Evolutionary conservation across 2,329 filamentous ascomycete species (phyloP).

Genomic region (Raffaelea arxii): DNA sequence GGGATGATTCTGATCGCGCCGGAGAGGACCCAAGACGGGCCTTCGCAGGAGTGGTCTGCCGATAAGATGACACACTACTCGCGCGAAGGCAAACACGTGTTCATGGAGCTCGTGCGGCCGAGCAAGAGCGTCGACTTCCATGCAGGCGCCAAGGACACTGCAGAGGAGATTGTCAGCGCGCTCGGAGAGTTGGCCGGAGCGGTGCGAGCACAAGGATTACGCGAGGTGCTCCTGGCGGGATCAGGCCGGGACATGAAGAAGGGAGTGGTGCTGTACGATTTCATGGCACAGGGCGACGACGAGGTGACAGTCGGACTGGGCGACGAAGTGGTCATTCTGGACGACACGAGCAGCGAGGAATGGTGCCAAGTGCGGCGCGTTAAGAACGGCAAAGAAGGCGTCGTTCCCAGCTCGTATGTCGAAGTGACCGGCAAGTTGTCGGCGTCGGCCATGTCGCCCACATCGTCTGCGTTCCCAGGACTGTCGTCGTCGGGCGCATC

Average conservation of each 20-base stretch:
- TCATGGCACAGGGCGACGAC: constrained; percentile 91
- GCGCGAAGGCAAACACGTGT: constrained; percentile 95
- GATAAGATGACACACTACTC: constrained; percentile 97
- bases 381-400: constrained; percentile 89
- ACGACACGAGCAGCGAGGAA: constrained; percentile 87
- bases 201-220: constrained; percentile 69
- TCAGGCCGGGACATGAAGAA: constrained; percentile 63
- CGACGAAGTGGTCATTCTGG: constrained; percentile 83
- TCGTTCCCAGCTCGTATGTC: constrained; percentile 93
- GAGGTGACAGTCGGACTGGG: constrained; percentile 86
- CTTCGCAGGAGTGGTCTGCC: constrained; percentile 84
- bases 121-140: constrained; percentile 96
- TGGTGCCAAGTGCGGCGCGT: constrained; percentile 95
- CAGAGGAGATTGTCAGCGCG: constrained; percentile 80
- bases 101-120: constrained; percentile 82
- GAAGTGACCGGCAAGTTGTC: constrained; percentile 65
- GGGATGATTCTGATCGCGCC: constrained; percentile 86
- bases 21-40: constrained; percentile 72
- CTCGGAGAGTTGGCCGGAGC: constrained; percentile 85
- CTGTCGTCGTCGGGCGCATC: constrained; percentile 4
- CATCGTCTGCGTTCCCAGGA: constrained; percentile 27
- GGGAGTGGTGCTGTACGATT: constrained; percentile 85
- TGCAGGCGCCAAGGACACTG: constrained; percentile 93
- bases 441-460: constrained; percentile 22
- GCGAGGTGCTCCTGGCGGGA: constrained; percentile 77